Conservation (phyloP, 257 asterid species). For the Paraleonurus japonicus region DNA sequence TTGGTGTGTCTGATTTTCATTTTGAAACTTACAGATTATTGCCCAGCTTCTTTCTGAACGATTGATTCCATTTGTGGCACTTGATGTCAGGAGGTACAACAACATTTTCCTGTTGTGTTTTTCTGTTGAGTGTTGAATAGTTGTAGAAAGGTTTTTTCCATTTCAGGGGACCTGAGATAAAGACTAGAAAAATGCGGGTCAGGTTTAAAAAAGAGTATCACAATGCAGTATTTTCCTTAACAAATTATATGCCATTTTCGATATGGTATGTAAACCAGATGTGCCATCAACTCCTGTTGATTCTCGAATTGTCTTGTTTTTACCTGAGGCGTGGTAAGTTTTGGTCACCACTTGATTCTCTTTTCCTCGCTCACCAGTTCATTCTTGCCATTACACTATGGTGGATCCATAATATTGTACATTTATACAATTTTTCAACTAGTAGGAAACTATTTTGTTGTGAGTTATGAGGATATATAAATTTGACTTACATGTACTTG, state of each 20-base stretch:
- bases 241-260: not conserved
- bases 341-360: not conserved
- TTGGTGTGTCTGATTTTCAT: conserved; percentile 18
- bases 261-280: not conserved
- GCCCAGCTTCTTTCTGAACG: conserved; percentile 99
- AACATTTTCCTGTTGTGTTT: not conserved
- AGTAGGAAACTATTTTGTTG: not conserved
- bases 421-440: not conserved
- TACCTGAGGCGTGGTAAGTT: not conserved
- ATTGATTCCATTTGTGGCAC: conserved; percentile 97
- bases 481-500: not conserved
- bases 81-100: conserved; percentile 91
- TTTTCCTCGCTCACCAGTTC: not conserved
- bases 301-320: not conserved
- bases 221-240: not conserved
- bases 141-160: not conserved
- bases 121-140: not conserved
- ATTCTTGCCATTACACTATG: not conserved
- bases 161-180: not conserved
- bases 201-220: not conserved
- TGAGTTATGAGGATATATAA: not conserved
- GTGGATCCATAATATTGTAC: not conserved
- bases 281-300: too few species aligned
- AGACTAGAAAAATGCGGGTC: not conserved
- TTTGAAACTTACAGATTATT: conserved; percentile 62